Evolutionary conservation across 768 basidiomycete genomes (phyloP).

Genomic region (Artomyces pyxidatus): DNA sequence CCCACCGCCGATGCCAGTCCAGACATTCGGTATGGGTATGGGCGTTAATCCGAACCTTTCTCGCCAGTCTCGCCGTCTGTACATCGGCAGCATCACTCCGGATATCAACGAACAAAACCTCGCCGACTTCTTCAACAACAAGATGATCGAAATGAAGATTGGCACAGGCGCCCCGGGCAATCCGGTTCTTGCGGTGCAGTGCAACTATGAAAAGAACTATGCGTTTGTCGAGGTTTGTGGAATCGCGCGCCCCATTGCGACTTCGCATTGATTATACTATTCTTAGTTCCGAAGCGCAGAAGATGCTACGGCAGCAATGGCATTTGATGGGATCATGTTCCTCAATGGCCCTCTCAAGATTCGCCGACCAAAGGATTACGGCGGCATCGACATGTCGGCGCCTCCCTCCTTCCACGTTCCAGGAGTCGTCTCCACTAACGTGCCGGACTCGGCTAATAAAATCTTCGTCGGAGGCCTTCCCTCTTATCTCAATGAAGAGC

Average conservation of each 20-base stretch:
- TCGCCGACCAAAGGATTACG: conserved; percentile 95
- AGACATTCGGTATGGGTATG: conserved; percentile 80
- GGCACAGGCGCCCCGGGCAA: conserved; percentile 81
- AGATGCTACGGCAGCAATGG: conserved; percentile 94
- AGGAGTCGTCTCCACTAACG: conserved; percentile 92
- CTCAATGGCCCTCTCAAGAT: conserved; percentile 94
- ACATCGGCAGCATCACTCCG: conserved; percentile 94
- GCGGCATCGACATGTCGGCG: conserved; percentile 52
- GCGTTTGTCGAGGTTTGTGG: conserved; percentile 88
- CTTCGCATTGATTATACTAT: too few relatives aligned
- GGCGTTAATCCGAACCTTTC: conserved; percentile 84
- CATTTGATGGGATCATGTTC: conserved; percentile 96
- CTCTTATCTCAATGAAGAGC: conserved; percentile 93
- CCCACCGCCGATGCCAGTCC: conserved; percentile 76
- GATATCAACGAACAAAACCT: conserved; percentile 92
- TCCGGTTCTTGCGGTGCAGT: conserved; percentile 87
- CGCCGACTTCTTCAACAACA: conserved; percentile 89
- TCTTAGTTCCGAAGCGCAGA: conserved; percentile 91
- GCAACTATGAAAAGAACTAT: conserved; percentile 98
- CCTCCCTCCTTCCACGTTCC: conserved; percentile 72
- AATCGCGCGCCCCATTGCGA: too few relatives aligned
- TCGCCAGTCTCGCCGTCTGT: conserved; percentile 89
- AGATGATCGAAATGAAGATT: conserved; percentile 90
- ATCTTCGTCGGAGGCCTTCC: conserved; percentile 96
- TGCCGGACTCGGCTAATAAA: conserved; percentile 97